Evolutionary conservation across 1,284 basidiomycete genomes (phyloP), one percentile per base, ranked within the genome.

Genomic region (Trichosporon sp.): DNA sequence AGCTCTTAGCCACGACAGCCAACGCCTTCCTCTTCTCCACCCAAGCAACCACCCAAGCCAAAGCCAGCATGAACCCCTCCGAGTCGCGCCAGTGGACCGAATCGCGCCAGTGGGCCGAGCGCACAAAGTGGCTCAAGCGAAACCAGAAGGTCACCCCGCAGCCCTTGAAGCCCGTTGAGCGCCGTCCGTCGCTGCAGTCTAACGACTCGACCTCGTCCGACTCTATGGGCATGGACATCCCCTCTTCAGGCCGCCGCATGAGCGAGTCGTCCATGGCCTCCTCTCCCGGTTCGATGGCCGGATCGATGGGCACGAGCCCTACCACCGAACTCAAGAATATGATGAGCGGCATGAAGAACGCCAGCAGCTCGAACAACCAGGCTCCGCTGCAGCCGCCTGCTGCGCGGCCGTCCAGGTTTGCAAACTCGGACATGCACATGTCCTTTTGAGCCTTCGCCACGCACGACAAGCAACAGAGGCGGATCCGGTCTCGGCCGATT

Each of bases 321-420:
- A 54, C 49, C 14, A n/a, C 49, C 49, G 49, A 54, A 7, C 49
- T 54, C 25, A 54, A 54, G 49, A 54, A 31, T 27, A 54, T 54
- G 49, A 54, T 54, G 49, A 54, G 49, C 49, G 49, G 49, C 49
- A 54, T 54, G 49, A 54, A 54, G 49, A 54, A n/a, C 25, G 49
- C 49, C 4, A 54, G n/a, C n/a, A n/a, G 16, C 46, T 4, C 11
- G 9, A 25, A 54, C 27, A 3, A 16, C 27, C 27, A 29, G 46
- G 19, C 19, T 16, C 49, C 49, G 27, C 49, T 54, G 14, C 49
- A 54, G 49, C 49, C 49, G 49, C 49, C 49, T 13, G n/a, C n/a
- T n/a, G n/a, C n/a, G n/a, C 49, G 49, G 13, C 10, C 14, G 49
- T 54, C 49, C 10, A 25, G 49, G 27, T 54, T 54, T 27, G 6